Percentiles rank a stretch among this genome's conserved stretches.
Conservation (phyloP, 2,329 filamentous ascomycete species). For the Fusarium palustre region DNA sequence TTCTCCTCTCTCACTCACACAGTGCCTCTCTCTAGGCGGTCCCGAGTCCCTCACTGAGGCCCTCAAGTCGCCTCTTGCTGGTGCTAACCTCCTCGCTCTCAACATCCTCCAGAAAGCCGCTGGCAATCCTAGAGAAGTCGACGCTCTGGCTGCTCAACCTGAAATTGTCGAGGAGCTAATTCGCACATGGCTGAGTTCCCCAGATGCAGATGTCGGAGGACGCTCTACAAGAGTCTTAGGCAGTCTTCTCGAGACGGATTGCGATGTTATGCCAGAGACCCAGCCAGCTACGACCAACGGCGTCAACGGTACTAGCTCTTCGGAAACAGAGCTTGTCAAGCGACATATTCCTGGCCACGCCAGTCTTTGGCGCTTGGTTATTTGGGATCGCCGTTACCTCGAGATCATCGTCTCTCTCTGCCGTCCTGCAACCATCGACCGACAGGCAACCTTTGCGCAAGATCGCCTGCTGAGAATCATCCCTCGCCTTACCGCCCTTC, state of each 20-base stretch:
- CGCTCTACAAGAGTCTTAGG: conserved; percentile 63
- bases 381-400: conserved; percentile 60
- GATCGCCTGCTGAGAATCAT: conserved; percentile 64
- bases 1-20: conserved; percentile 63
- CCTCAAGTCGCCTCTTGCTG: conserved; percentile 64
- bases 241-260: conserved; percentile 68
- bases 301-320: conserved; percentile 42
- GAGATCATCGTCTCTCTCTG: conserved; percentile 56
- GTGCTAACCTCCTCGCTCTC: conserved; percentile 69
- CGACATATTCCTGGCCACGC: conserved; percentile 62
- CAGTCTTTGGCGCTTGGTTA: conserved; percentile 65
- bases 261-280: conserved; percentile 53
- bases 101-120: conserved; percentile 68
- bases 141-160: conserved; percentile 63
- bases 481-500: conserved; percentile 61
- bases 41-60: conserved; percentile 64
- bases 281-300: conserved; percentile 19
- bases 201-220: conserved; percentile 67
- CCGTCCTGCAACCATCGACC: conserved; percentile 48
- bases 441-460: conserved; percentile 63
- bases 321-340: conserved; percentile 53
- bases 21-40: conserved; percentile 64
- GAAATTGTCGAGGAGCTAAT: conserved; percentile 62
- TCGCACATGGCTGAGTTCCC: conserved; percentile 64
- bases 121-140: conserved; percentile 59